Percentiles rank a stretch among this genome's conserved stretches.
Conservation (phyloP, 371 early-diverging fungal species). For the Rhizopus arrhizus region DNA sequence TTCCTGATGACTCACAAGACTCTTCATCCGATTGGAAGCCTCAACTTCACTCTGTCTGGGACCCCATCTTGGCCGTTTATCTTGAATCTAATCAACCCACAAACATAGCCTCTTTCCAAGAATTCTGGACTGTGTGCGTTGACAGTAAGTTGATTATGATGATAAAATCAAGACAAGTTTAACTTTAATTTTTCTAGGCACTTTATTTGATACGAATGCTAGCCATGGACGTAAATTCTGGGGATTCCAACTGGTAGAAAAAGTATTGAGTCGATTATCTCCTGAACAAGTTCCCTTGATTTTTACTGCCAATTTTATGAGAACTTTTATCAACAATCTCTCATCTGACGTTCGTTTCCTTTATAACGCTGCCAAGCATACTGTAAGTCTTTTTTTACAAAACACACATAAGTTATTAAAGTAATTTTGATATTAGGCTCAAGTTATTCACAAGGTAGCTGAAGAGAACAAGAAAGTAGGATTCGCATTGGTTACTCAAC, state of each 20-base stretch:
- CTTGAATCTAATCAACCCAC: slow-evolving; percentile 31
- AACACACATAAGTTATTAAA: background rate
- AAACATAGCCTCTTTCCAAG: slow-evolving; percentile 63
- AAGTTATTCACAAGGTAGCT: slow-evolving; percentile 53
- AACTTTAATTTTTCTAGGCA: slow-evolving; percentile 39
- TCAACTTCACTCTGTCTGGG: slow-evolving; percentile 83
- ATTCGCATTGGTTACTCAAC: slow-evolving; percentile 64
- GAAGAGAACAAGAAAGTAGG: slow-evolving; percentile 35
- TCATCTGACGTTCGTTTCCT: slow-evolving; percentile 73
- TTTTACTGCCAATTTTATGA: slow-evolving; percentile 83
- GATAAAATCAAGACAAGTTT: no score
- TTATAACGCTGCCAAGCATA: slow-evolving; percentile 76
- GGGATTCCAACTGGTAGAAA: slow-evolving; percentile 83
- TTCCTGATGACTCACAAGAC: slow-evolving; percentile 47
- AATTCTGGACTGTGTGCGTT: slow-evolving; percentile 81
- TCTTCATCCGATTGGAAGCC: slow-evolving; percentile 69
- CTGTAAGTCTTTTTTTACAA: slow-evolving; percentile 44
- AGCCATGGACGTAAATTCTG: slow-evolving; percentile 86
- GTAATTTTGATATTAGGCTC: slow-evolving; percentile 31
- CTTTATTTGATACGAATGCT: slow-evolving; percentile 70
- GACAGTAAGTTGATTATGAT: slow-evolving; percentile 57
- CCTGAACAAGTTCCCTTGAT: slow-evolving; percentile 70
- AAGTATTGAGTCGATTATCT: slow-evolving; percentile 64
- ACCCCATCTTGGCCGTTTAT: slow-evolving; percentile 64
- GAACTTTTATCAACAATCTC: slow-evolving; percentile 80